Percentiles rank a stretch among this genome's conserved stretches.
Conservation (phyloP, 768 basidiomycete genomes). For the Panaeolus papilionaceus region DNA sequence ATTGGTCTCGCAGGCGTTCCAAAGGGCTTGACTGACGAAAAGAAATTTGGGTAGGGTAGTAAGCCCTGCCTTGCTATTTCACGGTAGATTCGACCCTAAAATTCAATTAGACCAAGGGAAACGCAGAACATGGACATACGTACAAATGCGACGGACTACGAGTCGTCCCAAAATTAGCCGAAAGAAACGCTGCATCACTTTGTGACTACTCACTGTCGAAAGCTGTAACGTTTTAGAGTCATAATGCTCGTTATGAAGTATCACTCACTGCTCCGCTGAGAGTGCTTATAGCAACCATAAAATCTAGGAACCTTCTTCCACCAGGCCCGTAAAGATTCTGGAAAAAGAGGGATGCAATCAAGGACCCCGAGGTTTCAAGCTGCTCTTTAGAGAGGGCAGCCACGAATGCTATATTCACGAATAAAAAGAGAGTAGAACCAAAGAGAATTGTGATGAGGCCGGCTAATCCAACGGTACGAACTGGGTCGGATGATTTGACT, state of each 20-base stretch:
- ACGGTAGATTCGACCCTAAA: slow-evolving; percentile 52
- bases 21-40: slow-evolving; percentile 54
- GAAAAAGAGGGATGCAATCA: slow-evolving; percentile 42
- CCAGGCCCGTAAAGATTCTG: slow-evolving; percentile 36
- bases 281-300: slow-evolving; percentile 40
- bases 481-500: slow-evolving; percentile 44
- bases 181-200: not conserved
- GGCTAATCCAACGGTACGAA: slow-evolving; percentile 51
- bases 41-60: slow-evolving; percentile 54
- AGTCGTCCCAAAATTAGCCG: not conserved
- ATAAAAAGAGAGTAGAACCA: slow-evolving; percentile 49
- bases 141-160: slow-evolving; percentile 36
- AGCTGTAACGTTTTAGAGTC: not conserved
- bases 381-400: slow-evolving; percentile 41
- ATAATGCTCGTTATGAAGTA: not conserved
- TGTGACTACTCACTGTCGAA: not conserved
- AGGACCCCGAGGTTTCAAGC: slow-evolving; percentile 38
- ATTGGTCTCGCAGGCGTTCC: slow-evolving; percentile 54
- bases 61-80: slow-evolving; percentile 61
- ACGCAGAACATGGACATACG: slow-evolving; percentile 7
- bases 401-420: slow-evolving; percentile 49
- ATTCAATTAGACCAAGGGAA: slow-evolving; percentile 16
- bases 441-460: slow-evolving; percentile 47
- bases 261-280: slow-evolving; percentile 42
- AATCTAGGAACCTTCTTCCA: slow-evolving; percentile 36